Evolutionary conservation across 1,139 yeast genomes (phyloP).

Genomic region (Yamadazyma dendronema): DNA sequence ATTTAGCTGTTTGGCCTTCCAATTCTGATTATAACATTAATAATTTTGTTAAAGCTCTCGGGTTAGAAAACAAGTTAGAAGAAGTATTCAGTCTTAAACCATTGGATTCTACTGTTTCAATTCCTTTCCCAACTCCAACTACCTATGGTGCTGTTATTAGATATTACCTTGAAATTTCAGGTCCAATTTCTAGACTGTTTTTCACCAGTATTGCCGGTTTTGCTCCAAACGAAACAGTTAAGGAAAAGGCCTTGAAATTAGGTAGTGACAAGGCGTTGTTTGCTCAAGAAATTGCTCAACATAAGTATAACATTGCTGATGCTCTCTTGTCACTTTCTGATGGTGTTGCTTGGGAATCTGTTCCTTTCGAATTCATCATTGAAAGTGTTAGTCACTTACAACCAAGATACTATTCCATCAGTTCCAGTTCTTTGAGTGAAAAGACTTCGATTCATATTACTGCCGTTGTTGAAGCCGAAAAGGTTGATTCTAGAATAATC

Average conservation of each 20-base stretch:
- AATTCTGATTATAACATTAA: slow-evolving; percentile 75
- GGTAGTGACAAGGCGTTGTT: slow-evolving; percentile 70
- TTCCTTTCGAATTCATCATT: slow-evolving; percentile 82
- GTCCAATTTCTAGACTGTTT: slow-evolving; percentile 89
- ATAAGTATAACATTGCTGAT: slow-evolving; percentile 74
- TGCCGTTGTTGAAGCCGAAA: slow-evolving; percentile 85
- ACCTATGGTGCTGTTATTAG: slow-evolving; percentile 85
- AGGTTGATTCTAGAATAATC: slow-evolving; percentile 40
- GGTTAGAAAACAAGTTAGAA: slow-evolving; percentile 52
- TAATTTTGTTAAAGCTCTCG: slow-evolving; percentile 62
- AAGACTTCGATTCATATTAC: slow-evolving; percentile 78
- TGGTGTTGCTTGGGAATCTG: slow-evolving; percentile 64
- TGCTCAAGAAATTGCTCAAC: slow-evolving; percentile 59
- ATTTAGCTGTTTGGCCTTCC: slow-evolving; percentile 92
- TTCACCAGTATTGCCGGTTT: slow-evolving; percentile 75
- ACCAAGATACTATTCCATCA: slow-evolving; percentile 95
- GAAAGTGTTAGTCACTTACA: slow-evolving; percentile 81
- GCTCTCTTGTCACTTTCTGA: slow-evolving; percentile 61
- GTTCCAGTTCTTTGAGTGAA: slow-evolving; percentile 82
- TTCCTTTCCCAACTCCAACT: slow-evolving; percentile 88
- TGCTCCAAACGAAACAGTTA: slow-evolving; percentile 69
- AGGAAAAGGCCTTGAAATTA: slow-evolving; percentile 49
- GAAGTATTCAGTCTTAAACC: slow-evolving; percentile 64
- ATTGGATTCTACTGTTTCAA: slow-evolving; percentile 66
- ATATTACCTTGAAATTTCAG: slow-evolving; percentile 87